A percentile compares a stretch with the other conserved stretches of the same genome.
These are phyloP conservation scores for Comarum palustre DNA, from an alignment of 306 rosid genomes.

Conservation along the genomic window DNA sequence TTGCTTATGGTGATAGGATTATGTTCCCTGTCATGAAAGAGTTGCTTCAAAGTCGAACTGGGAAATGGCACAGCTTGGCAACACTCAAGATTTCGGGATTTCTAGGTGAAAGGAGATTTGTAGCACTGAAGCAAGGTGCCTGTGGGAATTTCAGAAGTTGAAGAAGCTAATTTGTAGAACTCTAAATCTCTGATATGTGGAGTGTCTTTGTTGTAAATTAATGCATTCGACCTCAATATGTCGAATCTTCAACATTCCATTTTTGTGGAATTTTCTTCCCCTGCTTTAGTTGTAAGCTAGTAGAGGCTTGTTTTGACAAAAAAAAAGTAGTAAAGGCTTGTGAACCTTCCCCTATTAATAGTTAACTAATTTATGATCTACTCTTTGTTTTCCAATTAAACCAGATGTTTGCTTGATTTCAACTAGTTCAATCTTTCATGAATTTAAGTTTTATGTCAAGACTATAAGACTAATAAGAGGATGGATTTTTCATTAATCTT, in stretches of 20 bases:
- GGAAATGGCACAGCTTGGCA: slow-evolving; percentile 73
- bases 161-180: slow-evolving; percentile 41
- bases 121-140: slow-evolving; percentile 32
- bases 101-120: slow-evolving; percentile 51
- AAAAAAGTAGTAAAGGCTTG: slow-evolving; percentile 38
- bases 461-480: neutral
- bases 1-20: slow-evolving; percentile 49
- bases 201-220: slow-evolving; percentile 49
- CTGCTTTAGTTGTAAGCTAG: slow-evolving; percentile 40
- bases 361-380: slow-evolving; percentile 42
- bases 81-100: slow-evolving; percentile 64
- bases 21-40: slow-evolving; percentile 87
- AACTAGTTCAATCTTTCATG: neutral
- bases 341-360: slow-evolving; percentile 33
- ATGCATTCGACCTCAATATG: slow-evolving; percentile 49
- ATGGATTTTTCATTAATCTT: neutral
- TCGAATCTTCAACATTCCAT: slow-evolving; percentile 42
- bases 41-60: slow-evolving; percentile 87
- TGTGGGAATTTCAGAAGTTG: slow-evolving; percentile 54
- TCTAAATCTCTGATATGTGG: slow-evolving; percentile 32
- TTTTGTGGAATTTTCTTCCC: slow-evolving; percentile 42
- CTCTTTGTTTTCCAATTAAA: neutral
- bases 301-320: no score
- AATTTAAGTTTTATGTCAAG: neutral
- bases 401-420: neutral